These are phyloP conservation scores for Paramecium sonneborni DNA, from an alignment of 73 alveolate genomes.

Conservation along the genomic window DNA sequence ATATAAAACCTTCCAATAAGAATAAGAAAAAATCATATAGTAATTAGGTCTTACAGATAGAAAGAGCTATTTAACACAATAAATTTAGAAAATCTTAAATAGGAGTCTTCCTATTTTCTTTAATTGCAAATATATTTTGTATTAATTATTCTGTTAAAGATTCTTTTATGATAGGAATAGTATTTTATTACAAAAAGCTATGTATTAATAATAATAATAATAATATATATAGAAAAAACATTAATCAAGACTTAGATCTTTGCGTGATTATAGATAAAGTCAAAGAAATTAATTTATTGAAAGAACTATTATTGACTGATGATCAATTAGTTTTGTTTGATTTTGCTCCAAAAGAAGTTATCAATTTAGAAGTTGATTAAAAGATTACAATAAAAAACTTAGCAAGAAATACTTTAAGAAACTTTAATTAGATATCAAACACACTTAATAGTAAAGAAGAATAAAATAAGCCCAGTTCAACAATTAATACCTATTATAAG, in stretches of 20 bases:
- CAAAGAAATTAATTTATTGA: not conserved
- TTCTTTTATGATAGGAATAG: not conserved
- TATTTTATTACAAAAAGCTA: not conserved
- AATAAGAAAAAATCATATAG: not conserved
- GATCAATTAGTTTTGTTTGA: not conserved
- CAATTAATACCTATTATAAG: not conserved
- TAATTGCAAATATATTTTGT: not conserved
- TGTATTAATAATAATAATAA: not conserved
- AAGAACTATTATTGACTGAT: not conserved
- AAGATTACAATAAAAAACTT: not conserved
- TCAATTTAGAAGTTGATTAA: not conserved
- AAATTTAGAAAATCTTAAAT: not conserved
- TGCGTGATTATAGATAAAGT: not conserved
- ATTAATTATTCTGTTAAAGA: not conserved
- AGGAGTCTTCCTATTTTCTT: not conserved
- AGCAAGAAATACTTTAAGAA: not conserved
- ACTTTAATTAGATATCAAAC: not conserved
- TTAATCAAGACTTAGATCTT: conserved; percentile 17
- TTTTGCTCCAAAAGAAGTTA: conserved; percentile 50
- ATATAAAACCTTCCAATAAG: not conserved
- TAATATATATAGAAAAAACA: not conserved
- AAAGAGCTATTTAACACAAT: not conserved
- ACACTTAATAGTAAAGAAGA: not conserved
- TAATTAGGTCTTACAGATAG: not conserved
- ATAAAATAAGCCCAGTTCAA: not conserved